Percentiles rank a stretch among this genome's conserved stretches.
These are phyloP conservation scores for Sungouiella thailandica DNA, from an alignment of 805 yeast genomes.

Conservation along the genomic window DNA sequence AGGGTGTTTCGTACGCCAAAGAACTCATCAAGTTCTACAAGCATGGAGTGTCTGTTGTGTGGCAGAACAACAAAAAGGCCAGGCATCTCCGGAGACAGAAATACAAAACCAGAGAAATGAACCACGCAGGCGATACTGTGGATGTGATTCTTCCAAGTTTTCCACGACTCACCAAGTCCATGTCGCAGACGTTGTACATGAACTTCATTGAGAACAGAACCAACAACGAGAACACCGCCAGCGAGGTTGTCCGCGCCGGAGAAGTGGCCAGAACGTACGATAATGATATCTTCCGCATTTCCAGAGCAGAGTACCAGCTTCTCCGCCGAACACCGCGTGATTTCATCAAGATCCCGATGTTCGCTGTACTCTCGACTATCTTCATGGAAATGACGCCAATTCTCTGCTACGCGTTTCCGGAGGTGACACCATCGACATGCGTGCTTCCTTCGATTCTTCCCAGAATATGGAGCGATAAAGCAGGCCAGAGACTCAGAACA, in stretches of 20 bases:
- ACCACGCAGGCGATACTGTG: slow-evolving; percentile 19
- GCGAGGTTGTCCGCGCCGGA: slow-evolving; percentile 17
- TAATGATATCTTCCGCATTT: slow-evolving; percentile 29
- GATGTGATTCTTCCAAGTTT: slow-evolving; percentile 29
- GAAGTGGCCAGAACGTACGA: neutral
- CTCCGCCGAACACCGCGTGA: slow-evolving; percentile 48
- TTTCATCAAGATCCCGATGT: slow-evolving; percentile 48
- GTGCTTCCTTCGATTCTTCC: slow-evolving; percentile 44
- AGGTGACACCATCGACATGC: slow-evolving; percentile 56
- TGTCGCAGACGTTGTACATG: slow-evolving; percentile 33
- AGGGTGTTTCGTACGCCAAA: slow-evolving; percentile 42
- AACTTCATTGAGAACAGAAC: slow-evolving; percentile 32
- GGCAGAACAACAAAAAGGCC: slow-evolving; percentile 34
- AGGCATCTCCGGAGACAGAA: slow-evolving; percentile 14
- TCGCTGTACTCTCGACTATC: slow-evolving; percentile 41
- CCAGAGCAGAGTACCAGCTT: slow-evolving; percentile 47
- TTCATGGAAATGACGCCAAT: slow-evolving; percentile 54
- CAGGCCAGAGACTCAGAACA: slow-evolving; percentile 3
- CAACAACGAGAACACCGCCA: slow-evolving; percentile 11
- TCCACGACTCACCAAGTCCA: slow-evolving; percentile 28
- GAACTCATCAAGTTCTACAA: slow-evolving; percentile 49
- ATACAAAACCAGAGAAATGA: slow-evolving; percentile 17
- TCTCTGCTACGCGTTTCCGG: slow-evolving; percentile 49
- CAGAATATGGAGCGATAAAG: slow-evolving; percentile 24
- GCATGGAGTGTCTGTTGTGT: slow-evolving; percentile 52